Conservation (phyloP, 176 grass and related monocot species). For the Triticum dicoccoides region DNA sequence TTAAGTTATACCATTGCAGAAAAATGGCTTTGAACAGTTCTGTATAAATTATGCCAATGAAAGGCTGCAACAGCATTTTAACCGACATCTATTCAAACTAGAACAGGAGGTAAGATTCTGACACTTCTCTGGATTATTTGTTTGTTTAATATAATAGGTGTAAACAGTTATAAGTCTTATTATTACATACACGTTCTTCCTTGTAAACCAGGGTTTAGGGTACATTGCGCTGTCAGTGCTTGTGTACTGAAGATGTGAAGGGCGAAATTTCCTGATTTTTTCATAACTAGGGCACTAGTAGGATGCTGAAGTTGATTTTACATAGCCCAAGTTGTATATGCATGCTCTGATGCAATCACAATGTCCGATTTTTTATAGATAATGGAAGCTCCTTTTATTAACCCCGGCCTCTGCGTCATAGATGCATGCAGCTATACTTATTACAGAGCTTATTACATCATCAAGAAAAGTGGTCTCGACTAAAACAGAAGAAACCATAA, state of each 20-base stretch:
- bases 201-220: conserved; percentile 10
- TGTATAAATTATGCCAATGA: conserved; percentile 99
- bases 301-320: neutral
- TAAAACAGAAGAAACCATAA: too few species aligned
- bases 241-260: conserved; percentile 9
- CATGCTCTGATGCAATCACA: neutral
- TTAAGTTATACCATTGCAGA: conserved; percentile 51
- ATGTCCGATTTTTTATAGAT: neutral
- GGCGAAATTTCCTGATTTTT: neutral
- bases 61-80: conserved; percentile 96
- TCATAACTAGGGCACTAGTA: neutral
- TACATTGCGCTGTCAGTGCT: neutral
- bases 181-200: neutral
- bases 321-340: neutral
- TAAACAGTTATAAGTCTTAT: conserved; percentile 6
- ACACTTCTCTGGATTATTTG: conserved; percentile 12
- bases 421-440: too few species aligned
- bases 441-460: too few species aligned
- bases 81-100: conserved; percentile 90
- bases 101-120: conserved; percentile 77
- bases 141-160: neutral
- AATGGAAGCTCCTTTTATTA: too few species aligned
- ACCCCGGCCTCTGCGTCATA: too few species aligned
- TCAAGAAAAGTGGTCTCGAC: too few species aligned
- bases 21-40: conserved; percentile 97